These are phyloP conservation scores for Sugiyamaella castrensis DNA, from an alignment of 1,139 yeast genomes.

Conservation along the genomic window DNA sequence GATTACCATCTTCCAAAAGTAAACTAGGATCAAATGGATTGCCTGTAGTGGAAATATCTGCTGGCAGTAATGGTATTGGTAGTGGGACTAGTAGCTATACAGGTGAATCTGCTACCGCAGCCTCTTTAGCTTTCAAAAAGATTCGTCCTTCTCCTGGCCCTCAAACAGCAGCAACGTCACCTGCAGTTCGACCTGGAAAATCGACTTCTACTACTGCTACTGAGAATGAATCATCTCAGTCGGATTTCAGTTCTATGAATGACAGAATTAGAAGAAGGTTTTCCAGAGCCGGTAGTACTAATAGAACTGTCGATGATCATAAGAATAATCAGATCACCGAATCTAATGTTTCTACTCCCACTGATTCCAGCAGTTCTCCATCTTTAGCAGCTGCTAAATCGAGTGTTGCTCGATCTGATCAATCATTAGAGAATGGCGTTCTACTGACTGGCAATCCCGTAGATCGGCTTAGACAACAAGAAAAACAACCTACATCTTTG, in stretches of 20 bases:
- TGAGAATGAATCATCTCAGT: background rate
- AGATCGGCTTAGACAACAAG: background rate
- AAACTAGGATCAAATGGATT: no score
- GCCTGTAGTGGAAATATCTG: background rate
- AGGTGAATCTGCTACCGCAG: conserved; percentile 9
- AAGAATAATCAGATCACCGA: background rate
- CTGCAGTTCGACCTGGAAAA: background rate
- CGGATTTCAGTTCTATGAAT: background rate
- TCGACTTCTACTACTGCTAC: no score
- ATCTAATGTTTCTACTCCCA: background rate
- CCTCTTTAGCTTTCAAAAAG: conserved; percentile 10
- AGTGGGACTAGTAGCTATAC: background rate
- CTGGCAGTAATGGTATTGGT: background rate
- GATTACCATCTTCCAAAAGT: no score
- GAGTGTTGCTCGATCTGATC: conserved; percentile 3
- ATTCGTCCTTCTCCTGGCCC: conserved; percentile 1
- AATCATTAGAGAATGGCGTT: background rate
- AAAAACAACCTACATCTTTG: background rate
- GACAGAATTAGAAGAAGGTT: background rate
- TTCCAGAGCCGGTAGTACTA: background rate
- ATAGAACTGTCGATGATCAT: background rate
- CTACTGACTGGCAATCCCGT: background rate
- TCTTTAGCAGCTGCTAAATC: conserved; percentile 14
- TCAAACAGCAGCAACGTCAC: background rate
- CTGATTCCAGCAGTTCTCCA: background rate